Base-by-base conservation (phyloP, 192 early-diverging fungal species). In the Haplosporangium gracile region DNA sequence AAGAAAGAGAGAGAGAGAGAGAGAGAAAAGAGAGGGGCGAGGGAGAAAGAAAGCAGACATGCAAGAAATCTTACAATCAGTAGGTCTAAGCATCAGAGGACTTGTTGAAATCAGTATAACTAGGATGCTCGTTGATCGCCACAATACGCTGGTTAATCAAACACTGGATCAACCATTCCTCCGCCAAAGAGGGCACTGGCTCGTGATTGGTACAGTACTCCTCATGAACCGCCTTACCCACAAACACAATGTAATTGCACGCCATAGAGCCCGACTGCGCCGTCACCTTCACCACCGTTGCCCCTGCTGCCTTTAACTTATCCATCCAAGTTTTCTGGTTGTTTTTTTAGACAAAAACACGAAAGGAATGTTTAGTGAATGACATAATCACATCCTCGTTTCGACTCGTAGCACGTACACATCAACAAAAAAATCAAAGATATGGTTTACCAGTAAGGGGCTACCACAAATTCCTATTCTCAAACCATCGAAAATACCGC, bases 91-190 rank as follows among this genome's bases (percentile, higher is more conserved):
- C 49, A 51, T n/a, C 42, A 36, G 34, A 7, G 29, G 39, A 57
- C 47, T 74, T 49, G 4, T n/a, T 36, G 6, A 79, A 49, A 2
- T 75, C 69, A 20, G 68, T 71, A 47, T 85, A 85, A 26, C 20
- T 45, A 5, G 75, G 65, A 24, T 86, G 79, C 20, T 75, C 84
- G 13, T 70, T 22, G 26, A 86, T 78, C 5, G 79, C 40, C 38
- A 86, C 24, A 22, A 86, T 36, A 1, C 79, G 70, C 42, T 86
- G 84, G 42, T 86, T 86, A 53, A 86, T 81, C 43, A 86, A 18
- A 22, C 79, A 86, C 49, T 86, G 84, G 18, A 78, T 68, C 32
- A 86, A 11, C 84, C 84, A 86, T 26, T 86, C 84, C 9, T 63
- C 5, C 16, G 78, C 40, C 32, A 86, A 47, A 8, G 53, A 32